Evolutionary conservation across 2,329 filamentous ascomycete genomes (phyloP).

Genomic region (Aspergillus candidus): DNA sequence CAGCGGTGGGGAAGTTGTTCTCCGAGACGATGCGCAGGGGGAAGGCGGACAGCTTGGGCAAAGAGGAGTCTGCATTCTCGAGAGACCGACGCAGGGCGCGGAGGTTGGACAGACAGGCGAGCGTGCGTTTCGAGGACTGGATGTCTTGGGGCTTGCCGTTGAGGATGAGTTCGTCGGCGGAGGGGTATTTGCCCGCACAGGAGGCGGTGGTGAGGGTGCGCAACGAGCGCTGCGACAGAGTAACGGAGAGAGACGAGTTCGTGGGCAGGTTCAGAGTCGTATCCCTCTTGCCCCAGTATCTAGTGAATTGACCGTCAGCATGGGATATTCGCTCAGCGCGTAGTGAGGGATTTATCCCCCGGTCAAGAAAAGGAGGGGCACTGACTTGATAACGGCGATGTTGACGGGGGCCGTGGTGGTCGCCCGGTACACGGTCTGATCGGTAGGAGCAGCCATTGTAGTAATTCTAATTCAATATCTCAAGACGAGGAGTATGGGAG

Average conservation of each 20-base stretch:
- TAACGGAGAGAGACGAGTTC: slow-evolving; percentile 95
- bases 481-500: neutral
- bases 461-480: neutral
- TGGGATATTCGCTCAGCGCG: slow-evolving; percentile 1
- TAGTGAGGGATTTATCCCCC: slow-evolving; percentile 8
- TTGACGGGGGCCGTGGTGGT: slow-evolving; percentile 97
- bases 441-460: slow-evolving; percentile 31
- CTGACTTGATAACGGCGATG: slow-evolving; percentile 93
- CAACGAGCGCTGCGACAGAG: slow-evolving; percentile 86
- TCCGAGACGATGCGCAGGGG: slow-evolving; percentile 83
- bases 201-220: slow-evolving; percentile 94
- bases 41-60: slow-evolving; percentile 74
- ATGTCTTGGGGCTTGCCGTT: slow-evolving; percentile 81
- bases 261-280: slow-evolving; percentile 90
- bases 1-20: slow-evolving; percentile 99
- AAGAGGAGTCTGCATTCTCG: slow-evolving; percentile 63
- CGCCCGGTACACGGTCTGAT: slow-evolving; percentile 66
- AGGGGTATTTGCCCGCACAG: slow-evolving; percentile 66
- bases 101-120: slow-evolving; percentile 86
- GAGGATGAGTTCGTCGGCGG: slow-evolving; percentile 67
- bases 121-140: slow-evolving; percentile 72
- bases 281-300: slow-evolving; percentile 97
- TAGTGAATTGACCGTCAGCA: slow-evolving; percentile 22
- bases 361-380: slow-evolving; percentile 14
- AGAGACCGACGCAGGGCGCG: slow-evolving; percentile 69